phyloP scores from a whole-genome alignment of 306 rosid species.

The Heteromeles arbutifolia region DNA sequence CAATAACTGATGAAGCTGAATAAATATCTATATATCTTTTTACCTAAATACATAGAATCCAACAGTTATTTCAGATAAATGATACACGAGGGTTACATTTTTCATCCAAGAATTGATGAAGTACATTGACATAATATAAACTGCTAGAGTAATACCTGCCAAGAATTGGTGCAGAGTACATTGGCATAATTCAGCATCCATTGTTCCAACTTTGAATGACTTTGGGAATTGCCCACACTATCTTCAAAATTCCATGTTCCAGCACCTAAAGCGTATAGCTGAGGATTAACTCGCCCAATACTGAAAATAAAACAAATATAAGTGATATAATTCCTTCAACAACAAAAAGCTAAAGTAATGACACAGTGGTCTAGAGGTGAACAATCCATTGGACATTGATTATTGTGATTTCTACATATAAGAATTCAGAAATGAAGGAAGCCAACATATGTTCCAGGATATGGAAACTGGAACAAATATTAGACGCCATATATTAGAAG shows the following conservation, averaged over 20 bases:
- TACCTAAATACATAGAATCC: slow-evolving; percentile 42
- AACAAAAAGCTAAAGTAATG: slow-evolving; percentile 7
- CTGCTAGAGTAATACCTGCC: slow-evolving; percentile 59
- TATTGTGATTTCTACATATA: neutral
- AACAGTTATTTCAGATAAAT: neutral
- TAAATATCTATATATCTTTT: slow-evolving; percentile 86
- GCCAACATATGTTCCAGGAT: neutral
- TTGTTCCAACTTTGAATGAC: slow-evolving; percentile 40
- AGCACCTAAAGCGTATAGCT: slow-evolving; percentile 71
- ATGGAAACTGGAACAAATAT: neutral
- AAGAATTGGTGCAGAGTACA: slow-evolving; percentile 74
- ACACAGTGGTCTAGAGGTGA: slow-evolving; percentile 3
- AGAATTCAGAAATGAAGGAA: neutral
- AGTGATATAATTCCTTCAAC: slow-evolving; percentile 12
- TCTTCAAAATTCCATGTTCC: slow-evolving; percentile 48
- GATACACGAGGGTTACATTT: neutral
- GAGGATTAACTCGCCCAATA: slow-evolving; percentile 81
- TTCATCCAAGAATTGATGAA: neutral
- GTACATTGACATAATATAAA: neutral
- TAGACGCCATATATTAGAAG: neutral
- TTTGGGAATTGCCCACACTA: slow-evolving; percentile 23
- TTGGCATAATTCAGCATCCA: slow-evolving; percentile 80
- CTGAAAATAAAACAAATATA: slow-evolving; percentile 36
- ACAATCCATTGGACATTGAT: neutral
- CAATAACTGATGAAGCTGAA: slow-evolving; percentile 79